These are phyloP conservation scores for Nymphaea colorata DNA, from an alignment of 164 flowering plant species.

Conservation along the genomic window DNA sequence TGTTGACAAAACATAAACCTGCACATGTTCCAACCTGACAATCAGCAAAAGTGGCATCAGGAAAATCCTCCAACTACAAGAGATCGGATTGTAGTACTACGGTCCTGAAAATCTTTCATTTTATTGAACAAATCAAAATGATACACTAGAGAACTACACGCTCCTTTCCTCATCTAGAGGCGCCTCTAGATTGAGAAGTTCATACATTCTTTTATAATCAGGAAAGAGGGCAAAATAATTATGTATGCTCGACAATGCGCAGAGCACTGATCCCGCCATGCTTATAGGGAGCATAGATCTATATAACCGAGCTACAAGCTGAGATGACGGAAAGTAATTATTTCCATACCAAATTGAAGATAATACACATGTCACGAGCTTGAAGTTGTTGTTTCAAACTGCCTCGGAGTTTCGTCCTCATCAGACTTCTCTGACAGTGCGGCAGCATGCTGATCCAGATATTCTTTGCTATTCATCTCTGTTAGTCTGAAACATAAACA, in stretches of 20 bases:
- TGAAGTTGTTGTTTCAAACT: not conserved
- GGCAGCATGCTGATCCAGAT: conserved; percentile 62
- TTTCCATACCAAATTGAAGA: too few species aligned
- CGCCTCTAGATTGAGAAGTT: not conserved
- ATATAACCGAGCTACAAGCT: too few species aligned
- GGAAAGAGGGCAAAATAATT: not conserved
- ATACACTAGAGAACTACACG: too few species aligned
- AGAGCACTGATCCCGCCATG: not conserved
- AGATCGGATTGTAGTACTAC: too few species aligned
- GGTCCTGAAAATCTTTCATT: too few species aligned
- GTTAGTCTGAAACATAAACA: conserved; percentile 51
- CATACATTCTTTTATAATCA: not conserved
- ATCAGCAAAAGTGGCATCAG: too few species aligned
- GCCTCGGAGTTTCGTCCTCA: conserved; percentile 5
- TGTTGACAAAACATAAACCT: too few species aligned
- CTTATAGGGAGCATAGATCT: not conserved
- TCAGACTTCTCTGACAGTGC: conserved; percentile 23
- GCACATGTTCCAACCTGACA: too few species aligned
- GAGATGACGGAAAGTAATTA: too few species aligned
- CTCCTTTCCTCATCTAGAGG: not conserved
- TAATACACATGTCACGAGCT: not conserved
- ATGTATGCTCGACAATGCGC: not conserved
- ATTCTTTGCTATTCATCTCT: conserved; percentile 89
- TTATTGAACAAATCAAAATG: too few species aligned
- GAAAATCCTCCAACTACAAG: too few species aligned